A percentile compares a stretch with the other conserved stretches of the same genome.
Evolutionary conservation across 257 asterid genomes (phyloP).

Genomic region (Nicotiana sylvestris): DNA sequence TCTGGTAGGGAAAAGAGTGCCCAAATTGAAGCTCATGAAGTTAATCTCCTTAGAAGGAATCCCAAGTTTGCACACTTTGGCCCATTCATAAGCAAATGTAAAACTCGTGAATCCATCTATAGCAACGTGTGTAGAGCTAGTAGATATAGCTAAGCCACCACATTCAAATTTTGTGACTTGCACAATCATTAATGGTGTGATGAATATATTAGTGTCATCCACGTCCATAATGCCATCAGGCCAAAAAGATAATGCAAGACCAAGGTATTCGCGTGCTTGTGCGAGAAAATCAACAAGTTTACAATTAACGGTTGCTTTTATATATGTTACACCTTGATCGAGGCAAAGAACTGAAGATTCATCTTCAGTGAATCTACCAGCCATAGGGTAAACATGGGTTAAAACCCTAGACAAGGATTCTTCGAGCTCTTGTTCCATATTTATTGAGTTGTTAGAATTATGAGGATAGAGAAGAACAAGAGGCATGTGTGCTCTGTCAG

Average conservation of each 20-base stretch:
- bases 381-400: slow-evolving; percentile 33
- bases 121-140: not conserved
- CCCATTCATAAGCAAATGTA: slow-evolving; percentile 14
- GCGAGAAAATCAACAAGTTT: not conserved
- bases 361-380: slow-evolving; percentile 26
- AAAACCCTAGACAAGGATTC: slow-evolving; percentile 30
- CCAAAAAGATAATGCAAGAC: not conserved
- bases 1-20: slow-evolving; percentile 10
- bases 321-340: slow-evolving; percentile 33
- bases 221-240: not conserved
- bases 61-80: not conserved
- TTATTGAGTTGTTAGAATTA: not conserved
- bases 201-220: not conserved
- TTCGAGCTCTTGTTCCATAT: not conserved
- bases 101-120: not conserved
- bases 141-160: slow-evolving; percentile 16
- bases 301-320: slow-evolving; percentile 16
- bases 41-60: not conserved
- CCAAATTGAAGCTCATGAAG: not conserved
- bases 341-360: slow-evolving; percentile 20
- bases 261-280: not conserved
- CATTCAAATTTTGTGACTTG: slow-evolving; percentile 15
- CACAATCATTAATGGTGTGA: slow-evolving; percentile 3
- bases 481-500: slow-evolving; percentile 6
- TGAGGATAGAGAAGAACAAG: slow-evolving; percentile 33